Percentiles rank a stretch among this genome's conserved stretches.
These are phyloP conservation scores for Cytospora piceae DNA, from an alignment of 2,329 filamentous ascomycete genomes.

Conservation along the genomic window DNA sequence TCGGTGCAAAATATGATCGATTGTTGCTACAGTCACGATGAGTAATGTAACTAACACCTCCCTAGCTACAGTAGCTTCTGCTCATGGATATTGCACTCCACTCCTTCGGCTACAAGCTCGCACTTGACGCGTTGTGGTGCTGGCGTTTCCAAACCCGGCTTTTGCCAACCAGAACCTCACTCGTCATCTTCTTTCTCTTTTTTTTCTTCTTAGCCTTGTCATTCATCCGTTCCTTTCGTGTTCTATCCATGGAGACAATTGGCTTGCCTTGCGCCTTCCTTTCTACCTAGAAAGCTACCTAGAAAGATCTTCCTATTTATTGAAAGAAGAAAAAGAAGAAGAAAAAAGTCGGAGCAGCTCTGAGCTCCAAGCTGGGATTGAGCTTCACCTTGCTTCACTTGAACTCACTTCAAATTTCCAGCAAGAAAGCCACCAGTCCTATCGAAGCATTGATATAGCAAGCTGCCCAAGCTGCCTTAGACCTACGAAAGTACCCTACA, in stretches of 20 bases:
- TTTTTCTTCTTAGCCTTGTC: constrained; percentile 16
- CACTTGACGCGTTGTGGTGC: constrained; percentile 4
- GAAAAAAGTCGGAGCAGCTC: not conserved
- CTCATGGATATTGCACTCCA: constrained; percentile 19
- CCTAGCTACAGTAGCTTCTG: not conserved
- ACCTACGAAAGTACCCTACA: constrained; percentile 11
- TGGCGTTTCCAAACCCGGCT: constrained; percentile 5
- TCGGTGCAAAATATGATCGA: not conserved
- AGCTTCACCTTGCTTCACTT: not conserved
- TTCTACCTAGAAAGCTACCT: not conserved
- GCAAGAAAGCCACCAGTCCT: not conserved
- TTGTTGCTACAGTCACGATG: not conserved
- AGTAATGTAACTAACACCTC: not conserved
- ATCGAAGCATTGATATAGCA: constrained; percentile 8
- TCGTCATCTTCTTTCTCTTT: constrained; percentile 16
- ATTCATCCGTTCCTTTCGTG: not conserved
- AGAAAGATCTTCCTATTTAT: not conserved
- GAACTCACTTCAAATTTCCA: not conserved
- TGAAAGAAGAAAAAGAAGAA: not conserved
- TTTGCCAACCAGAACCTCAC: constrained; percentile 8
- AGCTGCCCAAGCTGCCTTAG: not conserved
- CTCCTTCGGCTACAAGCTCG: constrained; percentile 23
- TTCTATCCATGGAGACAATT: constrained; percentile 3
- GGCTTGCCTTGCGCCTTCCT: constrained; percentile 1
- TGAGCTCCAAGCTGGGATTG: not conserved